phyloP scores from a whole-genome alignment of 371 early-diverging fungal species.

The Umbelopsis sp. region DNA sequence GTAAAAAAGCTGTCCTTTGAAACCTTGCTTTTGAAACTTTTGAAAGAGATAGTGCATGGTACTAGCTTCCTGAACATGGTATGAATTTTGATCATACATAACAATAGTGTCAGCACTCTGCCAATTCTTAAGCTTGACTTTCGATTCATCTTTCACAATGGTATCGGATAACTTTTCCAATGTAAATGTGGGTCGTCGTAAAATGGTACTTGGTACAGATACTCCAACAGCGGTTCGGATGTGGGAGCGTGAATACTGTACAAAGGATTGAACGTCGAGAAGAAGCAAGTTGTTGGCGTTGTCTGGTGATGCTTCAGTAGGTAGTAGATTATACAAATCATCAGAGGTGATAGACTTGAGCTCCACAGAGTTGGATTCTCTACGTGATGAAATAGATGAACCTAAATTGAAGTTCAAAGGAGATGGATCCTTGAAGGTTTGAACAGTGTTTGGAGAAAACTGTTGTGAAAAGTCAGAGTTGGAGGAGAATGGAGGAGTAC shows the following conservation, averaged over 20 bases:
- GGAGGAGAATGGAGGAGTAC: conserved; percentile 37
- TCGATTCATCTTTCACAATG: conserved; percentile 51
- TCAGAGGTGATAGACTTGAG: conserved; percentile 8
- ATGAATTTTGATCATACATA: conserved; percentile 57
- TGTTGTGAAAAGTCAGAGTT: background rate
- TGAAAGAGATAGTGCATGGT: conserved; percentile 42
- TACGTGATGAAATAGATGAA: background rate
- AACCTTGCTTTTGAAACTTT: conserved; percentile 40
- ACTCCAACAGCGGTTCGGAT: conserved; percentile 55
- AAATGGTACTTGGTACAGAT: conserved; percentile 62
- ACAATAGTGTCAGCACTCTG: conserved; percentile 49
- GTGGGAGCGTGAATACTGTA: conserved; percentile 47
- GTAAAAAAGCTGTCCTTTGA: conserved; percentile 48
- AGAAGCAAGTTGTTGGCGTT: conserved; percentile 31
- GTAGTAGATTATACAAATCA: conserved; percentile 14
- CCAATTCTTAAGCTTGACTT: conserved; percentile 49
- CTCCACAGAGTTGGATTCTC: conserved; percentile 7
- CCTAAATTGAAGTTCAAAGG: conserved; percentile 6
- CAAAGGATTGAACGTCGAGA: conserved; percentile 61
- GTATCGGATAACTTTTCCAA: conserved; percentile 59
- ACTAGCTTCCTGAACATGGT: conserved; percentile 42
- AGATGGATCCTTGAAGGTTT: background rate
- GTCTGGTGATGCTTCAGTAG: no score
- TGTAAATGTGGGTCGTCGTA: conserved; percentile 62
- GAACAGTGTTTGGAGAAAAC: background rate